These are phyloP conservation scores for Penicillium ucsense DNA, from an alignment of 495 filamentous ascomycete species.

Conservation along the genomic window DNA sequence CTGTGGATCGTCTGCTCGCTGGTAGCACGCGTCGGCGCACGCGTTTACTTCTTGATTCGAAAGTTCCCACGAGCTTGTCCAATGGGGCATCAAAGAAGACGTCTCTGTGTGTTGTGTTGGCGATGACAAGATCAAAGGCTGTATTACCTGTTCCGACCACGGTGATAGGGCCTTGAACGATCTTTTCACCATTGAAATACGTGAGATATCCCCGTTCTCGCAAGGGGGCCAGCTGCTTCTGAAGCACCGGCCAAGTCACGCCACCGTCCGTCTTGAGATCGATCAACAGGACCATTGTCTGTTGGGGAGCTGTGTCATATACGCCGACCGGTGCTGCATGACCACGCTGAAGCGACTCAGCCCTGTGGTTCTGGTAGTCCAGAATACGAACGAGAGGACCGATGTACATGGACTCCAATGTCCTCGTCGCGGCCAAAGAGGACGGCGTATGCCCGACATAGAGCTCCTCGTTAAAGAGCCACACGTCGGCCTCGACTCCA, in stretches of 20 bases:
- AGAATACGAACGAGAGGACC: constrained; percentile 44
- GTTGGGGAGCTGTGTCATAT: constrained; percentile 43
- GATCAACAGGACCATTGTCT: constrained; percentile 57
- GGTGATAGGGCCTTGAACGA: constrained; percentile 51
- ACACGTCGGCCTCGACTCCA: constrained; percentile 79
- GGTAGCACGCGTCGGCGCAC: no score
- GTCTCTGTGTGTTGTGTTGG: constrained; percentile 39
- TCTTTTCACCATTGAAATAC: constrained; percentile 41
- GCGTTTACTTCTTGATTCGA: no score
- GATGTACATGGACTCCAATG: constrained; percentile 46
- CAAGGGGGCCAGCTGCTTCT: constrained; percentile 54
- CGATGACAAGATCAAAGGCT: constrained; percentile 53
- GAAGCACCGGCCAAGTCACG: constrained; percentile 42
- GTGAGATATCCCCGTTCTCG: constrained; percentile 55
- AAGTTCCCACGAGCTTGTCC: constrained; percentile 15
- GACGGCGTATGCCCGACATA: constrained; percentile 47
- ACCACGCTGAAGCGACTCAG: constrained; percentile 19
- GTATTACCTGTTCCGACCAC: constrained; percentile 74
- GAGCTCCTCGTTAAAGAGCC: constrained; percentile 62
- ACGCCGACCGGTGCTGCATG: constrained; percentile 25
- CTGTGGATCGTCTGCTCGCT: background rate
- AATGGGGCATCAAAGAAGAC: constrained; percentile 59
- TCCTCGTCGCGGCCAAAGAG: constrained; percentile 37
- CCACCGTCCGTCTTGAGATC: constrained; percentile 56
- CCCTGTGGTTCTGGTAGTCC: constrained; percentile 36